Conservation (phyloP, 345 rosid species). For the Rhizophora mangle region DNA sequence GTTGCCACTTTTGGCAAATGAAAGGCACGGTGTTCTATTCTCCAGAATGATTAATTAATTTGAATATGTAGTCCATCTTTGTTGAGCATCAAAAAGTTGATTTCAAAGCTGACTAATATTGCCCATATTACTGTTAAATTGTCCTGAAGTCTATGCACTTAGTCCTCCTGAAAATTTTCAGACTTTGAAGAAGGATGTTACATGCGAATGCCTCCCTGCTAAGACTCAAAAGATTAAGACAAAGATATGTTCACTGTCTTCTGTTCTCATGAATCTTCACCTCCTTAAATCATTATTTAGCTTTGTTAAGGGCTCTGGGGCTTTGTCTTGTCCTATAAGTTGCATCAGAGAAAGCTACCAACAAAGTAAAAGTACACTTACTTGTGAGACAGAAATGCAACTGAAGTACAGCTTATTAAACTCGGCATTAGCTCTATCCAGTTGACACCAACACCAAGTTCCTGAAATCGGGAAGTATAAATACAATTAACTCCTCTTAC, state of each 20-base stretch:
- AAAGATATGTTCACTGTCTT: not conserved
- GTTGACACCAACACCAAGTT: conserved; percentile 92
- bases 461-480: conserved; percentile 47
- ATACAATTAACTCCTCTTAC: conserved; percentile 1
- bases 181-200: too few relatives aligned
- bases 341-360: conserved; percentile 10
- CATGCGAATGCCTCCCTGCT: too few relatives aligned
- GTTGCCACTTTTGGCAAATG: not conserved
- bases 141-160: too few relatives aligned
- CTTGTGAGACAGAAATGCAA: conserved; percentile 73
- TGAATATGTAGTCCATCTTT: too few relatives aligned
- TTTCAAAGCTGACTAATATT: too few relatives aligned
- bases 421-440: conserved; percentile 97
- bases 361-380: conserved; percentile 32
- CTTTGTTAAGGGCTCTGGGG: not conserved
- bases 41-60: too few relatives aligned
- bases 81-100: too few relatives aligned
- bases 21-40: not conserved
- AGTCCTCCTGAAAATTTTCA: too few relatives aligned
- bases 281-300: not conserved
- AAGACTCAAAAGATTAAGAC: too few relatives aligned
- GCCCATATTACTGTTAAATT: too few relatives aligned
- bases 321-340: too few relatives aligned
- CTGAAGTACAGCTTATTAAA: conserved; percentile 88
- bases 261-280: not conserved